Percentiles rank a stretch among this genome's conserved stretches.
These are phyloP conservation scores for Opeltia flavorubescens DNA, from an alignment of 495 filamentous ascomycete genomes.

Conservation along the genomic window DNA sequence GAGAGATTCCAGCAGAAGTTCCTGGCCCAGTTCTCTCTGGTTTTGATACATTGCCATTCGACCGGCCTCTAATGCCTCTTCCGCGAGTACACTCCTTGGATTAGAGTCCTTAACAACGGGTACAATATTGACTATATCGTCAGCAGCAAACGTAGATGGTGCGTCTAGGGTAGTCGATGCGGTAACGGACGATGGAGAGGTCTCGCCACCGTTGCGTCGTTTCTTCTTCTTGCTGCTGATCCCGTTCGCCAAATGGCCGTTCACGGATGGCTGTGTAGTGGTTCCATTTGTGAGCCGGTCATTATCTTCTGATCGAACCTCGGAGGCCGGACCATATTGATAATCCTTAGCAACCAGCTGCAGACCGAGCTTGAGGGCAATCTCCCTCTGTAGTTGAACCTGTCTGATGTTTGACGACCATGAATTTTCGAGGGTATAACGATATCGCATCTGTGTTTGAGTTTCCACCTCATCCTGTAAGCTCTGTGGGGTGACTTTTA, in stretches of 20 bases:
- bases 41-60: constrained; percentile 88
- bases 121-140: constrained; percentile 83
- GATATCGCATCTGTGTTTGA: constrained; percentile 60
- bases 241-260: constrained; percentile 25
- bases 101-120: constrained; percentile 89
- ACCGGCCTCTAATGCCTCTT: constrained; percentile 90
- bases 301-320: constrained; percentile 24
- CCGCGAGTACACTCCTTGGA: constrained; percentile 74
- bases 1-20: constrained; percentile 85
- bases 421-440: constrained; percentile 51
- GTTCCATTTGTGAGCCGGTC: constrained; percentile 25
- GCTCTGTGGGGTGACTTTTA: constrained; percentile 55
- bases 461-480: constrained; percentile 55
- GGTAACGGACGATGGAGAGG: constrained; percentile 38
- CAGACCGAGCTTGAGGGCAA: constrained; percentile 79
- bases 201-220: constrained; percentile 34
- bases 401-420: constrained; percentile 55
- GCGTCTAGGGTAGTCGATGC: constrained; percentile 23
- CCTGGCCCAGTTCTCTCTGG: constrained; percentile 91
- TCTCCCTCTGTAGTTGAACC: constrained; percentile 76
- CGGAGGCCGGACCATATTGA: constrained; percentile 41
- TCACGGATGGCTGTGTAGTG: constrained; percentile 21
- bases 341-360: constrained; percentile 79
- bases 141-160: constrained; percentile 51
- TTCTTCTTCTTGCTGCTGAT: constrained; percentile 67